Evolutionary conservation across 2,329 filamentous ascomycete genomes (phyloP).

Genomic region (Beauveria varroae): DNA sequence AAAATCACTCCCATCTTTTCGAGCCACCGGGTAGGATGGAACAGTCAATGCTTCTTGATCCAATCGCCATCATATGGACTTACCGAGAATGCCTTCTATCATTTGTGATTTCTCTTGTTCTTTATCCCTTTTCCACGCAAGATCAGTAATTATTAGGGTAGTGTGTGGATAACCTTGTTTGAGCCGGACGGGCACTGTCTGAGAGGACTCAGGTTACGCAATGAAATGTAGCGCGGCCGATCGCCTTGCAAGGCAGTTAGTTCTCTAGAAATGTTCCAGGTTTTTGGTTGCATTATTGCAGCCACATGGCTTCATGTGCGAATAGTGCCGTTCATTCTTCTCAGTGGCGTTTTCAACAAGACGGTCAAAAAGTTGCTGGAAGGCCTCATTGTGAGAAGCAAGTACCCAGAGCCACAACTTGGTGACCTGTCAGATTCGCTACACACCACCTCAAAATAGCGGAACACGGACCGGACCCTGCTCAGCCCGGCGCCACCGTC

Average conservation of each 20-base stretch:
- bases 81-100: not conserved
- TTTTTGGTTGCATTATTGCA: not conserved
- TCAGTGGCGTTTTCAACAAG: not conserved
- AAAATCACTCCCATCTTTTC: not conserved
- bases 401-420: not conserved
- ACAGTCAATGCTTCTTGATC: not conserved
- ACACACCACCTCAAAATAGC: not conserved
- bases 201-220: not conserved
- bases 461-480: conserved; percentile 11
- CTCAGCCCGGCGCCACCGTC: conserved; percentile 7
- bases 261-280: not conserved
- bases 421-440: conserved; percentile 6
- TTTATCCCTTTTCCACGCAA: not conserved
- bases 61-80: not conserved
- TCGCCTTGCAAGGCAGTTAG: not conserved
- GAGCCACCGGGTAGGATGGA: not conserved
- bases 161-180: not conserved
- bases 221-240: not conserved
- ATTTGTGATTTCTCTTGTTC: not conserved
- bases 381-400: not conserved
- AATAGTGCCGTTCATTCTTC: not conserved
- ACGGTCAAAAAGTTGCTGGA: not conserved
- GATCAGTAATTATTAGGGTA: not conserved
- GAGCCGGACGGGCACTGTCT: not conserved
- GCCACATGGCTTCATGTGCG: not conserved